Conservation (phyloP, 495 filamentous ascomycete genomes). For the Penicillium maclennaniae region DNA sequence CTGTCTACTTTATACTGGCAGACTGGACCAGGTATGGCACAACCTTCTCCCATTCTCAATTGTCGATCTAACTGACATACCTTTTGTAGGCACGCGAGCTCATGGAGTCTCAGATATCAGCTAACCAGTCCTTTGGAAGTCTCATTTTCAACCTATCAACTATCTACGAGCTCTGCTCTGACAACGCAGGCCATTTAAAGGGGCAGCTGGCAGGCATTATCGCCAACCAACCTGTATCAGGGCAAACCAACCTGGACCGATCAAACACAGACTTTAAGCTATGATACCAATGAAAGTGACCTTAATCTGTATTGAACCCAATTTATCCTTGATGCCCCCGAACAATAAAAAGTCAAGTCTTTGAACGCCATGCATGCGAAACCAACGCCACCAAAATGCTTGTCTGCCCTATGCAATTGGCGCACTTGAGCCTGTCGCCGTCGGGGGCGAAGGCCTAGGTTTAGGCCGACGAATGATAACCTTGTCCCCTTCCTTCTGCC, state of each 20-base stretch:
- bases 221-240: conserved; percentile 45
- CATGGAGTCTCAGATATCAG: conserved; percentile 60
- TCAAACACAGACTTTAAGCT: conserved; percentile 75
- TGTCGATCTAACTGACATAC: conserved; percentile 6
- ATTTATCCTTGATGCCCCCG: conserved; percentile 4
- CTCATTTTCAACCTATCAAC: conserved; percentile 87
- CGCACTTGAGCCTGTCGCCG: not conserved
- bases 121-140: conserved; percentile 62
- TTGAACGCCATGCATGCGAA: conserved; percentile 10
- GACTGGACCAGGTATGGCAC: conserved; percentile 62
- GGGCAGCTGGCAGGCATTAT: conserved; percentile 63
- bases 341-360: conserved; percentile 12
- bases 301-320: conserved; percentile 15
- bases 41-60: not conserved
- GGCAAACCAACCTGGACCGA: conserved; percentile 62
- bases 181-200: conserved; percentile 67
- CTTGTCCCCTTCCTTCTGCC: conserved; percentile 66
- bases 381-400: conserved; percentile 17
- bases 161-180: conserved; percentile 87
- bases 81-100: conserved; percentile 47
- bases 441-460: conserved; percentile 22
- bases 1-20: conserved; percentile 73
- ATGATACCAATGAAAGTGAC: conserved; percentile 32
- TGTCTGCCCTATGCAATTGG: not conserved
- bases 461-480: conserved; percentile 66